A percentile compares a stretch with the other conserved stretches of the same genome.
Conservation (phyloP, 2,329 filamentous ascomycete genomes). For the Ophiostoma sp. region DNA sequence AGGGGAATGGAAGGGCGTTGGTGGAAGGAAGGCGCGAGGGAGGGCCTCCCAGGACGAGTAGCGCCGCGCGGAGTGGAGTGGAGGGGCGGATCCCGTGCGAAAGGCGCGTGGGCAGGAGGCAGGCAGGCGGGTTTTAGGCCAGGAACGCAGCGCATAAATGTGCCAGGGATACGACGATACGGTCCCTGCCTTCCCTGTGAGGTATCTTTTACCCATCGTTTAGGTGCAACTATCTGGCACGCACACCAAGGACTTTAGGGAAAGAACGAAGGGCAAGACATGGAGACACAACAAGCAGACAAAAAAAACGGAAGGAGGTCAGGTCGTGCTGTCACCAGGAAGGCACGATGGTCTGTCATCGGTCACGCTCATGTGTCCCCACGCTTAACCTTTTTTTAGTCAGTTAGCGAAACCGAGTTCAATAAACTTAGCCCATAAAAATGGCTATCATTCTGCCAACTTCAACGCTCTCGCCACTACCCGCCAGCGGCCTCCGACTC, state of each 20-base stretch:
- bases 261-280: not conserved
- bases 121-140: conserved; percentile 1
- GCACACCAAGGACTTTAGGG: not conserved
- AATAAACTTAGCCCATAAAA: not conserved
- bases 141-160: conserved; percentile 16
- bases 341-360: not conserved
- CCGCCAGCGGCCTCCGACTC: conserved; percentile 10
- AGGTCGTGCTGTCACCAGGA: not conserved
- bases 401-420: not conserved
- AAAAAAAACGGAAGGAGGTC: not conserved
- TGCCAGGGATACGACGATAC: conserved; percentile 12
- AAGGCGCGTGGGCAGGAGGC: not conserved
- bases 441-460: conserved; percentile 2
- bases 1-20: not conserved
- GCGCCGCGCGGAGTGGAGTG: conserved; percentile 23
- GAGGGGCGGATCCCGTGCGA: conserved; percentile 19
- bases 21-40: conserved; percentile 14
- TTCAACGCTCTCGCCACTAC: not conserved
- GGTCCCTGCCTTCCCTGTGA: not conserved
- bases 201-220: too few species aligned
- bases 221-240: not conserved
- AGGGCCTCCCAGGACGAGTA: conserved; percentile 14
- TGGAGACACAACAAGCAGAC: not conserved
- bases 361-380: not conserved
- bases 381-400: conserved; percentile 1